These are phyloP conservation scores for Friedmanniomyces endolithicus DNA, from an alignment of 495 filamentous ascomycete species.

Conservation along the genomic window DNA sequence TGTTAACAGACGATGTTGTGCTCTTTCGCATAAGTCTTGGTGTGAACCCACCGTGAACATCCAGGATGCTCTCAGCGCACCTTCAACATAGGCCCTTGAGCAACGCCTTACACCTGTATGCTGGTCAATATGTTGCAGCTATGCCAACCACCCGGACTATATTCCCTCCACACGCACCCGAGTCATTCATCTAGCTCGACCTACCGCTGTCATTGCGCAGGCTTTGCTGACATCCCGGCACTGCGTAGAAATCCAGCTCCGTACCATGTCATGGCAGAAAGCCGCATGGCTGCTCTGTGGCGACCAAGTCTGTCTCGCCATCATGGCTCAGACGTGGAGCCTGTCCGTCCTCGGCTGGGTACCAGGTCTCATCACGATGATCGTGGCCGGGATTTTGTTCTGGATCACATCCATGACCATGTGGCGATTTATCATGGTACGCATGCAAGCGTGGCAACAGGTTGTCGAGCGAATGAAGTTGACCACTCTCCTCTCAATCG, in stretches of 20 bases:
- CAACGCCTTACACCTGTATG: too few species aligned
- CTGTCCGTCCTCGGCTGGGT: slow-evolving; percentile 67
- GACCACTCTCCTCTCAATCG: slow-evolving; percentile 22
- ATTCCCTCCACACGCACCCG: too few species aligned
- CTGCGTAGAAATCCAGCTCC: slow-evolving; percentile 6
- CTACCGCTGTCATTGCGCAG: too few species aligned
- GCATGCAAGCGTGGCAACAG: neutral
- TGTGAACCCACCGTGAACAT: too few species aligned
- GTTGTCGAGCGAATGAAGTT: neutral
- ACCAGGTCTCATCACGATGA: slow-evolving; percentile 55
- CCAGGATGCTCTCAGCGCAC: too few species aligned
- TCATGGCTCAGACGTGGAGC: slow-evolving; percentile 84
- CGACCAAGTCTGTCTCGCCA: slow-evolving; percentile 82
- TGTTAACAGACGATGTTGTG: neutral
- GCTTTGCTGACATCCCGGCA: neutral
- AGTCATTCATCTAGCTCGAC: too few species aligned
- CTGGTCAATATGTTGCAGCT: too few species aligned
- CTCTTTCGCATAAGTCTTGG: neutral
- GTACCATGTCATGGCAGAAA: slow-evolving; percentile 31
- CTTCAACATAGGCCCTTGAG: too few species aligned
- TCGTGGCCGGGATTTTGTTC: slow-evolving; percentile 58
- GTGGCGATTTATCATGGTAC: slow-evolving; percentile 38
- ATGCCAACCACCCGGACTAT: too few species aligned
- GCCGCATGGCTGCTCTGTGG: slow-evolving; percentile 74
- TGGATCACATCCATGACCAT: slow-evolving; percentile 63